Evolutionary conservation across 176 grass and related monocot genomes (phyloP).

Genomic region (Guadua angustifolia): DNA sequence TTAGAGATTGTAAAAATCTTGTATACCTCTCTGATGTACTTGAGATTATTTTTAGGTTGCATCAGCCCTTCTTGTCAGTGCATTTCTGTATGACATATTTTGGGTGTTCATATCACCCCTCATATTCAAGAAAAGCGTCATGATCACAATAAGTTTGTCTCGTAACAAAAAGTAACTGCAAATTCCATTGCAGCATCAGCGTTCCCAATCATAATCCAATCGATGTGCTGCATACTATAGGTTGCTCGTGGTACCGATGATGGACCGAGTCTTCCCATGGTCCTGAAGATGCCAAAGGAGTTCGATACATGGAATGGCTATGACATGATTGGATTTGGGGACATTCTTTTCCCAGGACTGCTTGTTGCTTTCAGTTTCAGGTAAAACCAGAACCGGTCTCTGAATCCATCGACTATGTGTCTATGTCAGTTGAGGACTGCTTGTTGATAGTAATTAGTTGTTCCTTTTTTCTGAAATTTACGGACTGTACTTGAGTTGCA

Average conservation of each 20-base stretch:
- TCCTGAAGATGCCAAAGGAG: slow-evolving; percentile 89
- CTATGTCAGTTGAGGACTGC: not conserved
- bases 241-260: slow-evolving; percentile 72
- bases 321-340: slow-evolving; percentile 97
- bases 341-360: slow-evolving; percentile 94
- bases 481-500: slow-evolving; percentile 36
- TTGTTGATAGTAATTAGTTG: not conserved
- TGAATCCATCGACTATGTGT: not conserved
- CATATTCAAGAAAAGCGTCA: slow-evolving; percentile 94
- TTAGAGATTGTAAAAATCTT: not conserved
- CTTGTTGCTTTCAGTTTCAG: slow-evolving; percentile 95
- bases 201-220: not conserved
- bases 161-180: not conserved
- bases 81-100: slow-evolving; percentile 88
- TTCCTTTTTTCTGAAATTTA: slow-evolving; percentile 21
- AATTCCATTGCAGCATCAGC: not conserved
- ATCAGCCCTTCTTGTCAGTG: slow-evolving; percentile 67
- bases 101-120: slow-evolving; percentile 98
- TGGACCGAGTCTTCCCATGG: slow-evolving; percentile 89
- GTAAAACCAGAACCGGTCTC: slow-evolving; percentile 19
- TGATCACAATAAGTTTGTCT: slow-evolving; percentile 79
- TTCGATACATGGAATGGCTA: slow-evolving; percentile 89
- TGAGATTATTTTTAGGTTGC: slow-evolving; percentile 69
- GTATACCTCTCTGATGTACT: slow-evolving; percentile 10
- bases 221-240: slow-evolving; percentile 31